Percentiles rank a stretch among this genome's conserved stretches.
Evolutionary conservation across 257 asterid genomes (phyloP).

Genomic region (Datura wrightii): DNA sequence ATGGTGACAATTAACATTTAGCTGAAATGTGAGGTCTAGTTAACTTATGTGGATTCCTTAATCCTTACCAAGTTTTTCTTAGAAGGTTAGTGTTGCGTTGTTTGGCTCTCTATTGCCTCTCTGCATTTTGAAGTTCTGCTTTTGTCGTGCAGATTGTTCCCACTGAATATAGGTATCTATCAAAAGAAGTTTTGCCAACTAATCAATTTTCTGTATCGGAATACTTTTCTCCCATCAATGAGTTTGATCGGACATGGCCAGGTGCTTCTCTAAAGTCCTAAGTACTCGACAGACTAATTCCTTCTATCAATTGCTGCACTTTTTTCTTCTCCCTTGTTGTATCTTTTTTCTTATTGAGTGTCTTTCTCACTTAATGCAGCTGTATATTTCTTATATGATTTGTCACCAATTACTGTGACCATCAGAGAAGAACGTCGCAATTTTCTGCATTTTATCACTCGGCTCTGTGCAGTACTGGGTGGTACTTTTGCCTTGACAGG

Average conservation of each 20-base stretch:
- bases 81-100: background rate
- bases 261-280: slow-evolving; percentile 51
- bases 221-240: slow-evolving; percentile 85
- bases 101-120: background rate
- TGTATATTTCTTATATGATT: slow-evolving; percentile 90
- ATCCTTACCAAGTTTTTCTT: background rate
- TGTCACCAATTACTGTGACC: slow-evolving; percentile 97
- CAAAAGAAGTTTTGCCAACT: slow-evolving; percentile 85
- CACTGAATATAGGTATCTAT: slow-evolving; percentile 83
- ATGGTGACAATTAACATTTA: background rate
- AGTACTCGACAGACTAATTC: background rate
- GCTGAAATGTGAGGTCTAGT: slow-evolving; percentile 10
- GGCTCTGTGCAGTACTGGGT: slow-evolving; percentile 96
- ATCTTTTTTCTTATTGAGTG: background rate
- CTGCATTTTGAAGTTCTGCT: slow-evolving; percentile 33
- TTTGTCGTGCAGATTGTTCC: slow-evolving; percentile 79
- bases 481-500: slow-evolving; percentile 99
- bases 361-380: slow-evolving; percentile 55
- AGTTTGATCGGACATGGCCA: slow-evolving; percentile 86
- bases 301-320: slow-evolving; percentile 9
- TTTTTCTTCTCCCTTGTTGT: background rate
- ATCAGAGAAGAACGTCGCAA: slow-evolving; percentile 97
- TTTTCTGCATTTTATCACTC: slow-evolving; percentile 96
- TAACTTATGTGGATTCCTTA: background rate
- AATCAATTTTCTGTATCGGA: slow-evolving; percentile 96